A percentile compares a stretch with the other conserved stretches of the same genome.
phyloP scores from a whole-genome alignment of 139 green algal species.

The Coelastrella sp. region DNA sequence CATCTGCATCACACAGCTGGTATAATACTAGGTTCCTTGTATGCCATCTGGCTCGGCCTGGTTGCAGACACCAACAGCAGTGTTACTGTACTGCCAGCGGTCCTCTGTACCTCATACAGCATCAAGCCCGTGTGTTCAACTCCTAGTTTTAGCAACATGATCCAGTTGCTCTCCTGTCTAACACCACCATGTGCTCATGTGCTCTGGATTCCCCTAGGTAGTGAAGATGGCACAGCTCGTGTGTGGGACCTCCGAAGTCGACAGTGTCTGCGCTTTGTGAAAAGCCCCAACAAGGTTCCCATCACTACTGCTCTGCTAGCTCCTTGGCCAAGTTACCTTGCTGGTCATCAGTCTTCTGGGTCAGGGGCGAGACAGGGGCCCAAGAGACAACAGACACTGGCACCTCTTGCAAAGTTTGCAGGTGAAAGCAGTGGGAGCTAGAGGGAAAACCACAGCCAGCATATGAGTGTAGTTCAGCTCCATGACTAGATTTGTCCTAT shows the following conservation, averaged over 20 bases:
- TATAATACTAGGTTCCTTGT: no score
- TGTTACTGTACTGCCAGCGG: no score
- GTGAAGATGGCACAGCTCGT: conserved; percentile 74
- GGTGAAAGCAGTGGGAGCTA: not conserved
- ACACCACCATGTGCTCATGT: not conserved
- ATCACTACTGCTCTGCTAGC: conserved; percentile 72
- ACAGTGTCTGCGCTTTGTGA: conserved; percentile 73
- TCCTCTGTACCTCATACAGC: no score
- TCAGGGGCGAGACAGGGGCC: conserved; percentile 55
- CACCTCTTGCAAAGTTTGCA: conserved; percentile 72
- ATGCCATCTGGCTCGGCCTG: no score
- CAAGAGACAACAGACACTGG: conserved; percentile 72
- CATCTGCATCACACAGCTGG: not conserved
- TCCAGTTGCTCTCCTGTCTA: not conserved
- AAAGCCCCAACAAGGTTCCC: conserved; percentile 62
- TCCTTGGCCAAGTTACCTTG: conserved; percentile 58
- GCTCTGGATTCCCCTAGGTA: conserved; percentile 36
- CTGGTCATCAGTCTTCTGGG: not conserved
- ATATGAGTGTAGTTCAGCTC: not conserved
- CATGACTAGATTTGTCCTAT: not conserved
- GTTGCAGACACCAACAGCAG: no score
- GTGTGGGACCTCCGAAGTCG: conserved; percentile 85
- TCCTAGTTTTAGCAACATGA: not conserved
- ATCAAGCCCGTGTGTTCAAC: no score
- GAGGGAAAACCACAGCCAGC: not conserved